These are phyloP conservation scores for Dryas drummondii DNA, from an alignment of 306 rosid genomes.

Conservation along the genomic window DNA sequence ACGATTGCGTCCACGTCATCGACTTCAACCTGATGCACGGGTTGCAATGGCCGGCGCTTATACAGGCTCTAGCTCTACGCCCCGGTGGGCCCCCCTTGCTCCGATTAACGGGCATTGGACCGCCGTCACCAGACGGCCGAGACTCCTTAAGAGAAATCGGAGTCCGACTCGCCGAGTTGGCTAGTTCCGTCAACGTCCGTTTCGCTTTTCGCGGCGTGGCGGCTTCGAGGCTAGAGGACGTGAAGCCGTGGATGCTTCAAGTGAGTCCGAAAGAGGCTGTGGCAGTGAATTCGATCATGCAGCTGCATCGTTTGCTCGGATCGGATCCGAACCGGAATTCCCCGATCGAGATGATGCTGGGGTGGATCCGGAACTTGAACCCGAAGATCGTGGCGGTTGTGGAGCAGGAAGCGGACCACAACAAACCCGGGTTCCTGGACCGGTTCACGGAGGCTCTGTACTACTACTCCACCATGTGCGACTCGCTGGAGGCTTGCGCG, in stretches of 20 bases:
- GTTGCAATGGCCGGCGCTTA: slow-evolving; percentile 87
- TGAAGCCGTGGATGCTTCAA: slow-evolving; percentile 91
- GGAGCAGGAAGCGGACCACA: slow-evolving; percentile 88
- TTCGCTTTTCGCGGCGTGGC: slow-evolving; percentile 91
- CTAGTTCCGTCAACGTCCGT: slow-evolving; percentile 77
- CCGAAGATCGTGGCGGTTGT: slow-evolving; percentile 77
- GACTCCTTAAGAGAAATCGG: slow-evolving; percentile 84
- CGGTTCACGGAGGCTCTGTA: slow-evolving; percentile 85
- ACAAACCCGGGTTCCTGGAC: slow-evolving; percentile 63
- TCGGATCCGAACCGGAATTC: slow-evolving; percentile 33
- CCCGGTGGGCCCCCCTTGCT: slow-evolving; percentile 84
- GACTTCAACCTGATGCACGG: slow-evolving; percentile 94
- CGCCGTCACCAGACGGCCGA: slow-evolving; percentile 86
- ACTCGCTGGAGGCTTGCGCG: slow-evolving; percentile 74
- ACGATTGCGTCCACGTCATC: slow-evolving; percentile 84
- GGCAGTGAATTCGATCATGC: slow-evolving; percentile 83
- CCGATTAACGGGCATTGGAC: slow-evolving; percentile 85
- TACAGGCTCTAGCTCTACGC: slow-evolving; percentile 81
- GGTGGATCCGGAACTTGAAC: slow-evolving; percentile 67
- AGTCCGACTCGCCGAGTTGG: slow-evolving; percentile 67
- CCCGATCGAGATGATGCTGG: slow-evolving; percentile 43
- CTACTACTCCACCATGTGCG: slow-evolving; percentile 84
- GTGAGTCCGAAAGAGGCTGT: slow-evolving; percentile 67
- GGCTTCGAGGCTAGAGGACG: slow-evolving; percentile 75
- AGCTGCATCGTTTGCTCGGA: slow-evolving; percentile 75